Conservation (phyloP, 2,329 filamentous ascomycete species). For the Colletotrichum tropicicola region DNA sequence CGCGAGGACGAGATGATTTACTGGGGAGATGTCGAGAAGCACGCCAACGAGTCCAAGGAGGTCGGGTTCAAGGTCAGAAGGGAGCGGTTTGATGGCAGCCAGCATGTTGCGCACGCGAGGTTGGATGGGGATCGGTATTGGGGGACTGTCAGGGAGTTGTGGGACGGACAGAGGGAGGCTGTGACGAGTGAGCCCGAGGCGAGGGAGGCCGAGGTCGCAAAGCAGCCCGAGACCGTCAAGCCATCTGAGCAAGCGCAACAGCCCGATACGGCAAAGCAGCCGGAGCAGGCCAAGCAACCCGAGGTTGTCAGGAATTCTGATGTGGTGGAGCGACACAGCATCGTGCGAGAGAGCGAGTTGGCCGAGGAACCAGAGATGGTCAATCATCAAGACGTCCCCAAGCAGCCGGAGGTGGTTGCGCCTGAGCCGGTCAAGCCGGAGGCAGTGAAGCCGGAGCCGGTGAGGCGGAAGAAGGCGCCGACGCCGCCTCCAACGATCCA, state of each 20-base stretch:
- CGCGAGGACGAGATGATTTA: constrained; percentile 56
- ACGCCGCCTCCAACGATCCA: constrained; percentile 23
- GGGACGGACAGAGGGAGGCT: constrained; percentile 43
- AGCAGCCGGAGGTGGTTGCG: not conserved
- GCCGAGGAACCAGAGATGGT: not conserved
- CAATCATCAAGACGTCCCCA: not conserved
- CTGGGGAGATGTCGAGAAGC: constrained; percentile 55
- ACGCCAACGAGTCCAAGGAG: constrained; percentile 51
- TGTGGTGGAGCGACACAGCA: not conserved
- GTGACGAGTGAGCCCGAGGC: not conserved
- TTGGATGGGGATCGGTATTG: constrained; percentile 59
- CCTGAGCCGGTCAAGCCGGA: not conserved
- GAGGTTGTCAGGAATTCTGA: not conserved
- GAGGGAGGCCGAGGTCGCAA: not conserved
- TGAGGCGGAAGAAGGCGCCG: constrained; percentile 11
- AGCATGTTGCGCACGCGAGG: constrained; percentile 61
- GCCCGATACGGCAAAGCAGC: not conserved
- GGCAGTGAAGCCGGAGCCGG: not conserved
- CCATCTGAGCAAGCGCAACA: too few species aligned
- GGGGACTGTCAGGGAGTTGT: constrained; percentile 54
- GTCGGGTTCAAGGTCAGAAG: constrained; percentile 50
- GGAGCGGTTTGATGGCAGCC: constrained; percentile 56
- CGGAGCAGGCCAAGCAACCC: not conserved
- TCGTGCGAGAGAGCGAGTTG: not conserved
- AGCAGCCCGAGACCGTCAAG: not conserved